These are phyloP conservation scores for Silybum marianum DNA, from an alignment of 129 eudicot species.

Conservation along the genomic window DNA sequence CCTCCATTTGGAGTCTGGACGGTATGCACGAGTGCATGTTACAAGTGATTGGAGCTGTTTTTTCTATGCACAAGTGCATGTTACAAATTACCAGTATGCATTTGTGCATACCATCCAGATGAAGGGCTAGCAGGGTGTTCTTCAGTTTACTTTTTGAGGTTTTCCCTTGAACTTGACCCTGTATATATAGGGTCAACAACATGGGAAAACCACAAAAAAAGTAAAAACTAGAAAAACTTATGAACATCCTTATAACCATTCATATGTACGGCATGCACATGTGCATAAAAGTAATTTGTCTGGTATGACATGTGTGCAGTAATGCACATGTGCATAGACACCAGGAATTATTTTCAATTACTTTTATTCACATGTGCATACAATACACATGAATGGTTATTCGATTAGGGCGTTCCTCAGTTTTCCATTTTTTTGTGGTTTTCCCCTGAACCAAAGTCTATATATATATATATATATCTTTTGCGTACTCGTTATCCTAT, in stretches of 20 bases:
- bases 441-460: not conserved
- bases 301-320: no score
- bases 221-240: no score
- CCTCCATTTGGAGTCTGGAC: no score
- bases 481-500: not conserved
- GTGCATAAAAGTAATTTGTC: not conserved
- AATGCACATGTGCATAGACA: not conserved
- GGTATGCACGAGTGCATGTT: not conserved
- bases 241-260: no score
- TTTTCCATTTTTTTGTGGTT: not conserved
- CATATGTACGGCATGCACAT: not conserved
- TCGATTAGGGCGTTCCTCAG: not conserved
- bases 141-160: not conserved
- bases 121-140: not conserved
- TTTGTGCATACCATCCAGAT: not conserved
- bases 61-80: not conserved
- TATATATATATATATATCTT: not conserved
- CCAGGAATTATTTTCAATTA: not conserved
- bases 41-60: no score
- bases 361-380: not conserved
- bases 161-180: not conserved
- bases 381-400: no score
- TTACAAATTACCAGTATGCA: no score
- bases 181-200: no score
- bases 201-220: not conserved